phyloP scores from a whole-genome alignment of 352 stramenopile species.

The Phytophthora syringae region DNA sequence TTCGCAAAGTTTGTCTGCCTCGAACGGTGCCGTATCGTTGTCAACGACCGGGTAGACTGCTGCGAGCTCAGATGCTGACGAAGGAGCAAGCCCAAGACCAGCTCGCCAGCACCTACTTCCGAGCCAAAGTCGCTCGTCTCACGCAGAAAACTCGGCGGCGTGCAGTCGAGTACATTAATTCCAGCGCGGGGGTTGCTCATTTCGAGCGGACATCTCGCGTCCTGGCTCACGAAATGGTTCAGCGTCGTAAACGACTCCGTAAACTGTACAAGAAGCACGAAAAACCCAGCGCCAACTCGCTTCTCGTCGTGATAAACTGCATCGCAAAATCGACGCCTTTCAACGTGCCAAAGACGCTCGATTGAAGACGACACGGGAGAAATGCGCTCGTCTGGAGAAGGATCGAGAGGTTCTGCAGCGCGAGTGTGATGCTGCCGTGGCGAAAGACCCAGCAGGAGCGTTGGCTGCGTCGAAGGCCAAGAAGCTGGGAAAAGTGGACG shows the following conservation, averaged over 20 bases:
- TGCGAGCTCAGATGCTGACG: constrained; percentile 71
- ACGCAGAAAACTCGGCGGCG: constrained; percentile 58
- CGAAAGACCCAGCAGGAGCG: constrained; percentile 18
- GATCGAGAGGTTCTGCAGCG: constrained; percentile 27
- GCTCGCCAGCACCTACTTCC: constrained; percentile 60
- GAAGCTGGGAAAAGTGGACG: constrained; percentile 36
- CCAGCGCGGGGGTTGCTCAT: constrained; percentile 46
- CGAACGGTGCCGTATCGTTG: constrained; percentile 49
- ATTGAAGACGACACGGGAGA: constrained; percentile 38
- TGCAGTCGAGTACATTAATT: constrained; percentile 72
- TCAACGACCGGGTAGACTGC: constrained; percentile 47
- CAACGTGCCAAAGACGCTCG: constrained; percentile 41
- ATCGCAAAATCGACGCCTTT: constrained; percentile 47
- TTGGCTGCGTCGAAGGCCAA: constrained; percentile 31
- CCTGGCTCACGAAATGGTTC: constrained; percentile 32
- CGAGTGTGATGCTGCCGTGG: constrained; percentile 18
- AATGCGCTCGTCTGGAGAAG: constrained; percentile 34
- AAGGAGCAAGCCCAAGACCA: constrained; percentile 72
- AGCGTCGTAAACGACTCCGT: constrained; percentile 44
- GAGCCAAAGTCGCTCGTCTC: constrained; percentile 56
- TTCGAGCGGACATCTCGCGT: constrained; percentile 54
- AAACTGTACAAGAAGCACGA: constrained; percentile 45
- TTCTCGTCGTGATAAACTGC: constrained; percentile 40
- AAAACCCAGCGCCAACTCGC: constrained; percentile 34
- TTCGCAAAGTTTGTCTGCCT: constrained; percentile 58